Percentiles rank a stretch among this genome's conserved stretches.
phyloP scores from a whole-genome alignment of 352 stramenopile species.

The Pythium volutum region DNA sequence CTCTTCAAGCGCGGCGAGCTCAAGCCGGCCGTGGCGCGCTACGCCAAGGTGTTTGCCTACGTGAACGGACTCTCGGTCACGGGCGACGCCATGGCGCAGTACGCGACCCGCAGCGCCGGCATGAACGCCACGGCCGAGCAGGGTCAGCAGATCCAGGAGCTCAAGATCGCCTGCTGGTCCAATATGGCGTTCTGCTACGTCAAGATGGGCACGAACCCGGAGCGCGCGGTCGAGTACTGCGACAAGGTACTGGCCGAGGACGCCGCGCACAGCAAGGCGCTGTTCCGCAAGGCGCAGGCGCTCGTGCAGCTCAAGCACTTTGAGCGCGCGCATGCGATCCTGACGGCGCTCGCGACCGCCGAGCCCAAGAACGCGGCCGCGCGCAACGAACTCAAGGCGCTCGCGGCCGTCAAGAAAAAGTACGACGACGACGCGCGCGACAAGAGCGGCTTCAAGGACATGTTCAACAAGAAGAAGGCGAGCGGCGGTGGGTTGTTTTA shows the following conservation, averaged over 20 bases:
- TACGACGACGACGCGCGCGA: conserved; percentile 55
- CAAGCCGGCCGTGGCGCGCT: conserved; percentile 56
- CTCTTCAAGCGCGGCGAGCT: conserved; percentile 55
- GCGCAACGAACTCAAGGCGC: conserved; percentile 51
- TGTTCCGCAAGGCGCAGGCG: conserved; percentile 80
- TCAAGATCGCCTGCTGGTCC: conserved; percentile 70
- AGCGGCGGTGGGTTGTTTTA: conserved; percentile 17
- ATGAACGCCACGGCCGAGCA: conserved; percentile 56
- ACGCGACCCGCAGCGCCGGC: conserved; percentile 38
- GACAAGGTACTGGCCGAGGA: conserved; percentile 76
- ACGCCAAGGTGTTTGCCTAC: conserved; percentile 82
- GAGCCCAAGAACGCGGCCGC: conserved; percentile 74
- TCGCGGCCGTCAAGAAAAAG: conserved; percentile 51
- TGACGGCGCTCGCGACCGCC: conserved; percentile 45
- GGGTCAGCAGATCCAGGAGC: conserved; percentile 49
- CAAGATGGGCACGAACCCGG: conserved; percentile 49
- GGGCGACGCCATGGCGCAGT: conserved; percentile 77
- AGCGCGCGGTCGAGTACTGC: conserved; percentile 58
- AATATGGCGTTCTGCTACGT: conserved; percentile 86
- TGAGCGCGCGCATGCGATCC: conserved; percentile 50
- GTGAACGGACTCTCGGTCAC: conserved; percentile 75
- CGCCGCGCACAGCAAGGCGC: conserved; percentile 65
- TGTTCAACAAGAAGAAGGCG: conserved; percentile 61
- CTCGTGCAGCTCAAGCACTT: conserved; percentile 56
- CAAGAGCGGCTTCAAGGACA: conserved; percentile 60